phyloP scores from a whole-genome alignment of 1,139 yeast genomes.

The Suhomyces terraborum region DNA sequence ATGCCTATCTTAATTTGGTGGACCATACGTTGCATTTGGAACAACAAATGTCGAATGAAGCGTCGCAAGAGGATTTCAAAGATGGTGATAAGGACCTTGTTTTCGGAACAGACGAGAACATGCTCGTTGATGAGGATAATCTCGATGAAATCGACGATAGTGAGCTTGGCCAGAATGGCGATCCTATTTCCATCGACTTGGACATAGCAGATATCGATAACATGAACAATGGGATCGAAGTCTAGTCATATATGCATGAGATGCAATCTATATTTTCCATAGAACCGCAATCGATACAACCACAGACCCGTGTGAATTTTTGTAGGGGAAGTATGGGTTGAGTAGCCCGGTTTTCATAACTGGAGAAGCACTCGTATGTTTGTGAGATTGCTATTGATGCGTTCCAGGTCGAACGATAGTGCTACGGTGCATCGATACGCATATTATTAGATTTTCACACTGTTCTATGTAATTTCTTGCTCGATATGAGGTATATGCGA shows the following conservation, averaged over 20 bases:
- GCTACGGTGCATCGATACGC: too few species aligned
- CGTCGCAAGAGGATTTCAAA: slow-evolving; percentile 20
- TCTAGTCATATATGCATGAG: slow-evolving; percentile 8
- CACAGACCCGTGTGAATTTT: too few species aligned
- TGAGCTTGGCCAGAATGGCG: slow-evolving; percentile 16
- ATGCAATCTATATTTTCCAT: too few species aligned
- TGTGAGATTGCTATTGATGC: too few species aligned
- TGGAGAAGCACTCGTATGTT: too few species aligned
- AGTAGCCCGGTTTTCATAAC: too few species aligned
- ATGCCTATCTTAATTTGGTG: slow-evolving; percentile 90
- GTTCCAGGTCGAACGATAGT: too few species aligned
- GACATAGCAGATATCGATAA: slow-evolving; percentile 16
- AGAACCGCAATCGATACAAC: too few species aligned
- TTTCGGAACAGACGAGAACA: slow-evolving; percentile 13
- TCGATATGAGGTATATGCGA: too few species aligned
- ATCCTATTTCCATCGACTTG: slow-evolving; percentile 23
- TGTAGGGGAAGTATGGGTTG: too few species aligned
- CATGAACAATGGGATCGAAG: slow-evolving; percentile 15
- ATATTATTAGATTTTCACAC: too few species aligned
- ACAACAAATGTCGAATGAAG: slow-evolving; percentile 40
- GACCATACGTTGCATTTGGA: slow-evolving; percentile 83
- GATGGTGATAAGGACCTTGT: slow-evolving; percentile 17
- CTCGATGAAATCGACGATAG: slow-evolving; percentile 17
- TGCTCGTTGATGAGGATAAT: slow-evolving; percentile 18
- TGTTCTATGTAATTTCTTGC: too few species aligned